Percentiles rank a stretch among this genome's conserved stretches.
phyloP scores from a whole-genome alignment of 2,329 filamentous ascomycete genomes.

The Periconia sp. region DNA sequence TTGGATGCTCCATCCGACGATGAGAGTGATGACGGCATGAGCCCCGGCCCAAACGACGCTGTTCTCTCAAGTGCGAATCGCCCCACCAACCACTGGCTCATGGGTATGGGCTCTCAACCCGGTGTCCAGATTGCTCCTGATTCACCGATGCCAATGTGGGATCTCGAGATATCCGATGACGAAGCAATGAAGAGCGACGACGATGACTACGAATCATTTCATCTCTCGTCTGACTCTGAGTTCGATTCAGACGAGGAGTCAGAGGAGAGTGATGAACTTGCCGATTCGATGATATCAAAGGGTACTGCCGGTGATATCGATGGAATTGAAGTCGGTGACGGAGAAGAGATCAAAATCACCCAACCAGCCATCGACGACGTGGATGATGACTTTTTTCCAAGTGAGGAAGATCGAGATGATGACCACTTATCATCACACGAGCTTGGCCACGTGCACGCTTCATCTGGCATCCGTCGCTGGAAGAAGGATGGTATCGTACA shows the following conservation, averaged over 20 bases:
- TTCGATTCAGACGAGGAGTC: conserved; percentile 38
- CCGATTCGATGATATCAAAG: conserved; percentile 34
- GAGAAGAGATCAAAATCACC: conserved; percentile 80
- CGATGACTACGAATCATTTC: conserved; percentile 43
- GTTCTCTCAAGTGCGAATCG: conserved; percentile 52
- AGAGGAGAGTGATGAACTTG: conserved; percentile 32
- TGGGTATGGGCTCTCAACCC: conserved; percentile 45
- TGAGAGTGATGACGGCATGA: conserved; percentile 52
- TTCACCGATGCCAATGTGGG: conserved; percentile 38
- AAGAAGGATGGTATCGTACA: conserved; percentile 75
- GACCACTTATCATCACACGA: conserved; percentile 82
- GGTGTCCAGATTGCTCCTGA: conserved; percentile 36
- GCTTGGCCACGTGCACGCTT: conserved; percentile 85
- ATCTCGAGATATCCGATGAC: conserved; percentile 61
- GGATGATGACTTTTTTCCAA: conserved; percentile 80
- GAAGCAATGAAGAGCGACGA: conserved; percentile 54
- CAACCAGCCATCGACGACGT: conserved; percentile 92
- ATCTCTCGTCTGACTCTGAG: conserved; percentile 67
- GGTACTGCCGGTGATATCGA: conserved; percentile 69
- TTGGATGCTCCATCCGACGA: conserved; percentile 70
- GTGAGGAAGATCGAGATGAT: conserved; percentile 73
- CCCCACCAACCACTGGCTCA: conserved; percentile 40
- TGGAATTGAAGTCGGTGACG: conserved; percentile 76
- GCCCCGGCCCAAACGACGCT: conserved; percentile 31
- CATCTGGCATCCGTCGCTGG: conserved; percentile 84